Evolutionary conservation across 2,329 filamentous ascomycete genomes (phyloP), one percentile per base, ranked within the genome.

Genomic region (Claviceps capensis): DNA sequence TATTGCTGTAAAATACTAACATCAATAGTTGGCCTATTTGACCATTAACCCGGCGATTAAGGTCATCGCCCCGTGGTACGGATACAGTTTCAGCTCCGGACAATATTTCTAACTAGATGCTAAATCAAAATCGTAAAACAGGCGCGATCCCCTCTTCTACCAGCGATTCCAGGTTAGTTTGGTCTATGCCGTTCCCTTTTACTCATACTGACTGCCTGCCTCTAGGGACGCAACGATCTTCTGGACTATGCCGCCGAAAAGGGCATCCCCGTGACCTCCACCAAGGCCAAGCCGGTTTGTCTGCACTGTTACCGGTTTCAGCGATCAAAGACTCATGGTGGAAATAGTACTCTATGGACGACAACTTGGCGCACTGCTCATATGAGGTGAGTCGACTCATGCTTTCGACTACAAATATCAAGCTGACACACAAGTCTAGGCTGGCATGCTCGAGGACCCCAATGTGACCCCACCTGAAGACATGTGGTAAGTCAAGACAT

Each of bases 231-330:
- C 17, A 40, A 44, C 6, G 44, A 38, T 16, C 52, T 53, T 23
- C 38, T 53, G 8, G 26, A 53, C 19, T 51, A 43, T 40, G 52
- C 52, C 19, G 48, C 44, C 11, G 37, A 30, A 14, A 48, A 53
- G 43, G 30, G 38, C 11, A 41, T 53, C 17, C 52, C 48, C 19
- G 52, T 53, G 23, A 53, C 37, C 8, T 53, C 52, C 19, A 53
- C 52, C 38, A 47, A 43, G 38, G 36, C 38, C 2, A 48, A 47
- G 44, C 48, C 52, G 36, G 47, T 48, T 40, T 41, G 47, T 48
- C 37, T 38, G 4, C 46, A 48, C 37, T 30, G 16, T 16, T 17
- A 8, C 16, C 4, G 11, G 19, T 40, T 22, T 8, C 13, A 19
- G 36, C 14, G 26, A 17, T n/a, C 23, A 38, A 38, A 14, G 9